Base-by-base conservation (phyloP, 2,329 filamentous ascomycete species). In the Dactylellina haptotyla region DNA sequence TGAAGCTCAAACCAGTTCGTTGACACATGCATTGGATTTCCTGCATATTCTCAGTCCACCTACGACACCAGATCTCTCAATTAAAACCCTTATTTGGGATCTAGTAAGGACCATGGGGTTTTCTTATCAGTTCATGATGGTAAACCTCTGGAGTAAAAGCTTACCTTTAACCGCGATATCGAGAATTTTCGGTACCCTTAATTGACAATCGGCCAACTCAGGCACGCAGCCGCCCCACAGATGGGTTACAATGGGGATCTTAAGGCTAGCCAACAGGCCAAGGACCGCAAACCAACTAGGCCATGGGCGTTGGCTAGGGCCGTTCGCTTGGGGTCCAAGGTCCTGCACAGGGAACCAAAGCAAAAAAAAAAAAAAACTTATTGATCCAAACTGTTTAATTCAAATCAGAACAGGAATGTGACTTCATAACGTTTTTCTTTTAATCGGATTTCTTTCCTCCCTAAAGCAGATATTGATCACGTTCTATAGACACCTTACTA, bases 371-470 rank as follows among this genome's bases (percentile, higher is more conserved):
- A 14, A 62, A 51, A 45, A 64, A 63, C 53, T 39, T 34, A 39
- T 20, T 26, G 53, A 46, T 61, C 32, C 53, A 59, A 54, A 61
- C 57, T 61, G 54, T 69, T 61, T 61, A 61, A 65, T 66, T 66
- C 69, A 41, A 62, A 66, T 66, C 69, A 34, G 69, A 73, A 73
- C 53, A 66, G 69, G 69, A 73, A 73, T 73, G 69, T 73, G 69
- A 63, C 61, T 73, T 73, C 56, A 59, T 65, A 65, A 37, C 25
- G 61, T 57, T 56, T 64, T 54, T 54, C 56, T 66, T 64, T 73
- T 45, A 73, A 54, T 25, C 58, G 23, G 34, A n/a, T 66, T 73
- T 56, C 69, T 62, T 62, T 62, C 69, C 61, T 73, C 69, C 61
- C 61, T 65, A 72, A 73, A 66, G 69, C 48, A 73, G 61, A 39